Conservation (phyloP, 192 early-diverging fungal species). For the Physocladia obscura region DNA sequence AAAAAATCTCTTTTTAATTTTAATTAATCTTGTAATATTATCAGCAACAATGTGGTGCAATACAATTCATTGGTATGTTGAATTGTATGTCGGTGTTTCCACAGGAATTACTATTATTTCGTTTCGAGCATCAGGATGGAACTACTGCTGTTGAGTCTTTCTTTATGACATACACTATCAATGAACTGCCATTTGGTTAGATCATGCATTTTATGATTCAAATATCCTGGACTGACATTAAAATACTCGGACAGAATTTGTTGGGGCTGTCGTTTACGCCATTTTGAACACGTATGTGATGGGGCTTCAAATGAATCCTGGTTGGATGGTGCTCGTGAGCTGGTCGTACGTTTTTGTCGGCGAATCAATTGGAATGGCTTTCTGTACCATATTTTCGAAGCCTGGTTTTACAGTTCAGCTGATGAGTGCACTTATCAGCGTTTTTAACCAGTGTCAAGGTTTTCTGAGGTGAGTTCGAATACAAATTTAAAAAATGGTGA, state of each 20-base stretch:
- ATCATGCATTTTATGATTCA: conserved; percentile 28
- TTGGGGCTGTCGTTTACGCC: conserved; percentile 23
- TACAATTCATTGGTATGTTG: conserved; percentile 49
- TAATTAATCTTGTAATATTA: background rate
- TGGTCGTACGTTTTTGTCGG: conserved; percentile 32
- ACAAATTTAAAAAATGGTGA: no score
- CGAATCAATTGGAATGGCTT: conserved; percentile 50
- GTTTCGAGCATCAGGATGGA: conserved; percentile 41
- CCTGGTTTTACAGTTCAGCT: conserved; percentile 47
- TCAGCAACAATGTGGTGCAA: conserved; percentile 40
- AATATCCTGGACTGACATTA: conserved; percentile 31
- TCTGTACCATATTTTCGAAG: conserved; percentile 42
- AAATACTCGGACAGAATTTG: conserved; percentile 33
- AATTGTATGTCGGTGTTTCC: conserved; percentile 46
- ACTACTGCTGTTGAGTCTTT: conserved; percentile 41
- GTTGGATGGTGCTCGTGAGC: conserved; percentile 9
- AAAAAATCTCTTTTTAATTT: conserved; percentile 5
- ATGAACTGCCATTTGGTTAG: conserved; percentile 31
- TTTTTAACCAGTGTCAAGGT: conserved; percentile 32
- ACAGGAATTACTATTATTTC: conserved; percentile 35
- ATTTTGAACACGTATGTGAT: conserved; percentile 17
- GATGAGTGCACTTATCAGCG: conserved; percentile 37
- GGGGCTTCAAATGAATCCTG: conserved; percentile 8
- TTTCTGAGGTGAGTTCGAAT: conserved; percentile 5
- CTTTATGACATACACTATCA: conserved; percentile 37